Conservation (phyloP, 2,329 filamentous ascomycete genomes). For the Acrodontium crateriforme region DNA sequence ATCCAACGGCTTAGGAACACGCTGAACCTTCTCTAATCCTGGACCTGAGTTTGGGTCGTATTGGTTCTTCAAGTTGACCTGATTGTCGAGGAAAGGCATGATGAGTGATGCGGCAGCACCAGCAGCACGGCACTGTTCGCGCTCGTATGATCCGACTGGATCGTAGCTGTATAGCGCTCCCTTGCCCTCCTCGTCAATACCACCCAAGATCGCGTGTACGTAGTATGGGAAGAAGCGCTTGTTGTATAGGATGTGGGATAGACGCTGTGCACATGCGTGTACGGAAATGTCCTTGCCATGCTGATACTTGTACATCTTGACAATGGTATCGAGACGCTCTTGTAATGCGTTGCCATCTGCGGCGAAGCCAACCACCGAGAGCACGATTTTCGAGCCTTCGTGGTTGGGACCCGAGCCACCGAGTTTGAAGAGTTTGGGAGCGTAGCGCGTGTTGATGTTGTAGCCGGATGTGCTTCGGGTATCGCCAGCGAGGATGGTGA, state of each 20-base stretch:
- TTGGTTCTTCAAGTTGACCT: slow-evolving; percentile 99
- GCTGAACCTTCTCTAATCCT: slow-evolving; percentile 66
- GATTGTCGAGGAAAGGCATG: slow-evolving; percentile 98
- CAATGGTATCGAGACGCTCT: slow-evolving; percentile 83
- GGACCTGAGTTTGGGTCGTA: slow-evolving; percentile 76
- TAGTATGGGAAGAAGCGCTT: slow-evolving; percentile 99
- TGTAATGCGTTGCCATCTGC: slow-evolving; percentile 89
- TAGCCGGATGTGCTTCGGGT: slow-evolving; percentile 92
- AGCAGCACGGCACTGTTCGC: slow-evolving; percentile 87
- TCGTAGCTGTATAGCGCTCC: slow-evolving; percentile 96
- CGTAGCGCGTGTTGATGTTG: slow-evolving; percentile 95
- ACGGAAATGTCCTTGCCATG: slow-evolving; percentile 94
- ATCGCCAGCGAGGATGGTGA: slow-evolving; percentile 93
- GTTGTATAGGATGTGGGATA: slow-evolving; percentile 89
- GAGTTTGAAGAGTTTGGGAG: slow-evolving; percentile 94
- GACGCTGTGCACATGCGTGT: slow-evolving; percentile 82
- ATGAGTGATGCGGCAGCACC: slow-evolving; percentile 80
- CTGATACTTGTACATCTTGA: slow-evolving; percentile 98
- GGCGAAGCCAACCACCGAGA: slow-evolving; percentile 90
- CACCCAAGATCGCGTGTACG: slow-evolving; percentile 83
- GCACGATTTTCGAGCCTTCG: slow-evolving; percentile 69
- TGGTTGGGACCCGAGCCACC: slow-evolving; percentile 80
- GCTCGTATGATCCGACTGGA: slow-evolving; percentile 92
- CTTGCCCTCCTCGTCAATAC: slow-evolving; percentile 84
- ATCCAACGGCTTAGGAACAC: slow-evolving; percentile 54